Evolutionary conservation across 306 rosid species (phyloP).

Genomic region (Albizia julibrissin): DNA sequence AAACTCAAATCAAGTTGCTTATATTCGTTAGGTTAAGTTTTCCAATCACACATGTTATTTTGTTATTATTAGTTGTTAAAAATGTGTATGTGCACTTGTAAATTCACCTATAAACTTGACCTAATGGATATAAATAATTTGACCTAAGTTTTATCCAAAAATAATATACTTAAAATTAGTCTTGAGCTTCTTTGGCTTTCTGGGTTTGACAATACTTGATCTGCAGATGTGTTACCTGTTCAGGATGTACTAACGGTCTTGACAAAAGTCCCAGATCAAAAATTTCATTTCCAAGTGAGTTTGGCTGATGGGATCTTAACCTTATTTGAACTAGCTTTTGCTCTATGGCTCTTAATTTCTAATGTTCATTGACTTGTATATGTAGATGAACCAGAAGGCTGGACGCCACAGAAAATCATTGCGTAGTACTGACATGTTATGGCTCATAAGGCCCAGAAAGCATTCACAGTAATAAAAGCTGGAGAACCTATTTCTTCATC

Average conservation of each 20-base stretch:
- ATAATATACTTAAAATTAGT: neutral
- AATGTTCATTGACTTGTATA: conserved; percentile 12
- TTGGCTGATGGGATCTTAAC: neutral
- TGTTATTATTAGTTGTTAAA: no score
- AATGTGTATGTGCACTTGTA: no score
- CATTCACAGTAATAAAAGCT: conserved; percentile 37
- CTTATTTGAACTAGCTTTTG: conserved; percentile 20
- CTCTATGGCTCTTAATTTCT: neutral
- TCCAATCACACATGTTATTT: no score
- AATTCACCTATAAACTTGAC: no score
- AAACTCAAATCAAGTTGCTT: no score
- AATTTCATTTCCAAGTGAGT: conserved; percentile 73
- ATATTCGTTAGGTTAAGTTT: no score
- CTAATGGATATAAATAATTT: no score
- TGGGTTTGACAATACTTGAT: neutral
- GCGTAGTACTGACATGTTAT: conserved; percentile 51
- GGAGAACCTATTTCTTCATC: conserved; percentile 12
- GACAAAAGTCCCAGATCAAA: conserved; percentile 52
- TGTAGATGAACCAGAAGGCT: conserved; percentile 52
- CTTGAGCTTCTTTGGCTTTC: neutral
- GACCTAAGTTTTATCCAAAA: no score
- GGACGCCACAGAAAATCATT: conserved; percentile 56
- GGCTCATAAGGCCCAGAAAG: conserved; percentile 56
- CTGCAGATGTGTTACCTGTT: conserved; percentile 43
- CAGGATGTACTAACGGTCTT: conserved; percentile 43